Percentiles rank a stretch among this genome's conserved stretches.
These are phyloP conservation scores for Staphylotrichum longicolle DNA, from an alignment of 495 filamentous ascomycete species.

Conservation along the genomic window DNA sequence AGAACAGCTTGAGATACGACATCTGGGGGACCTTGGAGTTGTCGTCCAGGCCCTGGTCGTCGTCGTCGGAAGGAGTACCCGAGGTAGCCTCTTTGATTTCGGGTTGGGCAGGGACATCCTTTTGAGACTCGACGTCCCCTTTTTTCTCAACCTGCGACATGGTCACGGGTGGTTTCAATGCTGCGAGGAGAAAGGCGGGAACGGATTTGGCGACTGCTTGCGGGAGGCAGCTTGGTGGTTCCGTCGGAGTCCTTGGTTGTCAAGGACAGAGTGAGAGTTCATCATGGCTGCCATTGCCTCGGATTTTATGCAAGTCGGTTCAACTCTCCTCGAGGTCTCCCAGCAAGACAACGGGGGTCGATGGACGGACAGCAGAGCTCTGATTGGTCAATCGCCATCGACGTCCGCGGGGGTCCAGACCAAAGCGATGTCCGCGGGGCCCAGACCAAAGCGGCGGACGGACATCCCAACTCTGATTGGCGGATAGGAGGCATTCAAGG, in stretches of 20 bases:
- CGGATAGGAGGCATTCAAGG: no score
- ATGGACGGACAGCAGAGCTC: constrained; percentile 17
- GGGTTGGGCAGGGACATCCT: neutral
- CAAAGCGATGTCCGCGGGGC: no score
- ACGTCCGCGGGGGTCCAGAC: no score
- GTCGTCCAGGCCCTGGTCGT: constrained; percentile 13
- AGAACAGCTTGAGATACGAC: constrained; percentile 16
- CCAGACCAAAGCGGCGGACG: no score
- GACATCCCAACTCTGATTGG: constrained; percentile 11
- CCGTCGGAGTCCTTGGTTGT: neutral
- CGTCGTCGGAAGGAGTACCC: neutral
- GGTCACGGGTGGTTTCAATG: constrained; percentile 3
- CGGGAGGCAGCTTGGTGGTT: neutral
- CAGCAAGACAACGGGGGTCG: neutral
- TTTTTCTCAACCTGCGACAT: constrained; percentile 10
- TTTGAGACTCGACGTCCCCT: constrained; percentile 8
- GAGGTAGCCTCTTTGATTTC: neutral
- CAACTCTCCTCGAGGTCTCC: neutral
- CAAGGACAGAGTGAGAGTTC: neutral
- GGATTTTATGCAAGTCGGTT: neutral
- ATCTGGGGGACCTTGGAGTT: constrained; percentile 17
- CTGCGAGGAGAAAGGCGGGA: neutral
- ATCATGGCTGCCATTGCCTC: neutral
- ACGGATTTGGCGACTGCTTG: neutral
- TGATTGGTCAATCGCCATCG: neutral